These are phyloP conservation scores for Saussurea involucrata DNA, from an alignment of 129 eudicot genomes.

Conservation along the genomic window DNA sequence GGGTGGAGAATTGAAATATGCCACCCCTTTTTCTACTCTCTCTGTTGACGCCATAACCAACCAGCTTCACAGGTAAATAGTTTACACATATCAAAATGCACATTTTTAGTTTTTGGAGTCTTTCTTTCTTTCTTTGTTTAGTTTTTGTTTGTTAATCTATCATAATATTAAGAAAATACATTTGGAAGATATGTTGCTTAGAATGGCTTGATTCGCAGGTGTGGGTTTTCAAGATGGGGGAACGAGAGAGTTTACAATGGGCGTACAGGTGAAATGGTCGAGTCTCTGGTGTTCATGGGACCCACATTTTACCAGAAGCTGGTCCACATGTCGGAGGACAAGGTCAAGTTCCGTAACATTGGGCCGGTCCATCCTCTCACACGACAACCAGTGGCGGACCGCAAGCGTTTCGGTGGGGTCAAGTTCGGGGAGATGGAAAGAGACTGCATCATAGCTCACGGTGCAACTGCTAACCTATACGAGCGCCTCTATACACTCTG, in stretches of 20 bases:
- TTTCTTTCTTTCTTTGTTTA: too few relatives aligned
- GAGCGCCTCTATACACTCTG: constrained; percentile 87
- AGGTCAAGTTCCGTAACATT: constrained; percentile 80
- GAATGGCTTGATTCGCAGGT: constrained; percentile 36
- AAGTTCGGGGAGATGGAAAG: constrained; percentile 92
- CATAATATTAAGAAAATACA: not conserved
- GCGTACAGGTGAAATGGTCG: constrained; percentile 78
- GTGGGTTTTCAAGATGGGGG: constrained; percentile 88
- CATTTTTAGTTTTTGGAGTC: too few relatives aligned
- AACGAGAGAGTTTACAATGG: constrained; percentile 81
- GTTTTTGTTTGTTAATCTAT: not conserved
- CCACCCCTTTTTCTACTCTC: constrained; percentile 84
- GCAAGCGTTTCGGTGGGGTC: constrained; percentile 90
- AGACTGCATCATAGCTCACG: constrained; percentile 85
- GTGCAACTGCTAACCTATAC: constrained; percentile 74
- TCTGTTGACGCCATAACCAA: constrained; percentile 66
- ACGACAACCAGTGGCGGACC: constrained; percentile 88
- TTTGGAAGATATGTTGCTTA: not conserved
- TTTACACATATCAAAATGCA: not conserved
- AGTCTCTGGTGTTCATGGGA: constrained; percentile 78
- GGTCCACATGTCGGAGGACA: constrained; percentile 89
- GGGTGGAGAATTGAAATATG: constrained; percentile 68
- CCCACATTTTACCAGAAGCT: constrained; percentile 91
- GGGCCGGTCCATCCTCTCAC: constrained; percentile 94
- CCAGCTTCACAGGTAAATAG: constrained; percentile 78